A percentile compares a stretch with the other conserved stretches of the same genome.
phyloP scores from a whole-genome alignment of 1,139 yeast species.

The Citeromyces siamensis region DNA sequence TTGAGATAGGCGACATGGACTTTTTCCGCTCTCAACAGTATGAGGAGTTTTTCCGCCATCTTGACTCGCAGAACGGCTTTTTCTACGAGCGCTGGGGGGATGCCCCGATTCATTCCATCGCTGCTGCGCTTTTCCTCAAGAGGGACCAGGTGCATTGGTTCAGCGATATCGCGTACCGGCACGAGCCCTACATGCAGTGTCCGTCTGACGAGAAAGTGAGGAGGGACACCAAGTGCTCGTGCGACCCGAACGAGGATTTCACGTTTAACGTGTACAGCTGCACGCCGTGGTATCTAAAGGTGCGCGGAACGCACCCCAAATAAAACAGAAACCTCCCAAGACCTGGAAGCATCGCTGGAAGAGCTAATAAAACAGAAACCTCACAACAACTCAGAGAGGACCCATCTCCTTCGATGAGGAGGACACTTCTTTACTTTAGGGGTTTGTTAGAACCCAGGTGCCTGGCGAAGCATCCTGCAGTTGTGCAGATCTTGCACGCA shows the following conservation, averaged over 20 bases:
- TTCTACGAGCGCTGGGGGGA: conserved; percentile 65
- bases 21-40: conserved; percentile 41
- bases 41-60: conserved; percentile 29
- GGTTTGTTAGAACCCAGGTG: too few relatives aligned
- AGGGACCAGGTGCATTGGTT: conserved; percentile 39
- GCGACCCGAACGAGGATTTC: conserved; percentile 38
- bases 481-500: too few relatives aligned
- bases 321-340: not conserved
- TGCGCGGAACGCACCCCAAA: not conserved
- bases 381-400: too few relatives aligned
- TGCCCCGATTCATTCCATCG: conserved; percentile 55
- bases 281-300: conserved; percentile 11
- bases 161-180: conserved; percentile 44
- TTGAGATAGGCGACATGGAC: conserved; percentile 48
- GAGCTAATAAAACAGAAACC: too few relatives aligned
- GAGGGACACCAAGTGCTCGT: conserved; percentile 33
- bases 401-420: too few relatives aligned
- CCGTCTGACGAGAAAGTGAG: conserved; percentile 35
- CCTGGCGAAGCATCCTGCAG: too few relatives aligned
- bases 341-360: not conserved
- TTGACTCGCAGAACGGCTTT: conserved; percentile 45
- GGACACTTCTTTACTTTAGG: too few relatives aligned
- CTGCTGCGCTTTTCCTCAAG: conserved; percentile 35
- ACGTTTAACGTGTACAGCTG: conserved; percentile 40
- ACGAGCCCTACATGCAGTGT: conserved; percentile 48